Conservation (phyloP, 176 grass and related monocot genomes). For the Phoenix dactylifera region DNA sequence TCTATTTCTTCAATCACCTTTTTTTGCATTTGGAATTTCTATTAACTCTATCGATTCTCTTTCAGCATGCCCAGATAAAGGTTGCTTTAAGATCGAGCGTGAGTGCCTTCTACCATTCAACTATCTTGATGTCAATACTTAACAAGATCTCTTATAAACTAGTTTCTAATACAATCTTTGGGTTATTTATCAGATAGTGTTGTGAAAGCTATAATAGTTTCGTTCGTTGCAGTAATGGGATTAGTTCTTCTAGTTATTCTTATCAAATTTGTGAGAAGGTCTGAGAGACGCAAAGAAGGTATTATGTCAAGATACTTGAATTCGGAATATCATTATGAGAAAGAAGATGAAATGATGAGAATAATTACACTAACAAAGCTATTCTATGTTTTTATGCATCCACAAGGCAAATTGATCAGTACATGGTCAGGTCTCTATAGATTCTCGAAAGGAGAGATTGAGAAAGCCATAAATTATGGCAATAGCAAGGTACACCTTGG, state of each 20-base stretch:
- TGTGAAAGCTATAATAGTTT: not conserved
- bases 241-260: slow-evolving; percentile 10
- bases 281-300: slow-evolving; percentile 12
- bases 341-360: not conserved
- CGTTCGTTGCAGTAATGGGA: slow-evolving; percentile 7
- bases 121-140: not conserved
- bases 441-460: slow-evolving; percentile 49
- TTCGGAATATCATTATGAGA: not conserved
- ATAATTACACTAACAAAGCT: not conserved
- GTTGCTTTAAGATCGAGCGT: slow-evolving; percentile 38
- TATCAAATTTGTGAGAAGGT: slow-evolving; percentile 22
- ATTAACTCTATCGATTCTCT: not conserved
- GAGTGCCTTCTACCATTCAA: slow-evolving; percentile 1
- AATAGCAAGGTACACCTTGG: slow-evolving; percentile 35
- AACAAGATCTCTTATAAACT: not conserved
- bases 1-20: too few relatives aligned
- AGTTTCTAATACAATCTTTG: not conserved
- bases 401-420: slow-evolving; percentile 18
- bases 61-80: slow-evolving; percentile 23
- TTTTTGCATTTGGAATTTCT: too few relatives aligned
- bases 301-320: not conserved
- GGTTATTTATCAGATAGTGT: slow-evolving; percentile 21
- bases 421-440: slow-evolving; percentile 54
- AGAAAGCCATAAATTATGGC: slow-evolving; percentile 40
- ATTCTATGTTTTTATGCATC: not conserved